Evolutionary conservation across 768 basidiomycete genomes (phyloP), one percentile per base, ranked within the genome.

Genomic region (Psilocybe cyanescens): DNA sequence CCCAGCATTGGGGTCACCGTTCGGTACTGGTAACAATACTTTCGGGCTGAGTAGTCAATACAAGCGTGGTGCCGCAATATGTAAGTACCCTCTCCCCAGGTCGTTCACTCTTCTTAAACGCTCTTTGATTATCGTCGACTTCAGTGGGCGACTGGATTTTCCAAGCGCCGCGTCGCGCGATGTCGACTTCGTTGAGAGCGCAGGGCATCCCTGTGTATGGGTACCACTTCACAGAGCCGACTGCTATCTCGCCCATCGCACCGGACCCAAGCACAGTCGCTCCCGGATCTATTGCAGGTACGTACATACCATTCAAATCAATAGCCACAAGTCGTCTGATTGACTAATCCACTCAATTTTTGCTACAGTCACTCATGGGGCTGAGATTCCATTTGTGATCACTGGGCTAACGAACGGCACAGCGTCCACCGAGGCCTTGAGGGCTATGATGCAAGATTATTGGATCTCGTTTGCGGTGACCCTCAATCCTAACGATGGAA

Each of bases 1-100:
- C 31, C 75, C 81, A 24, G 67, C 78, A 4, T 53, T 71, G 17
- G 82, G 82, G 2, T 76, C 79, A 1, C 82, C 82, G 0, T 83
- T 74, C 59, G 69, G 69, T 3, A 82, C 80, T 3, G 79, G 81
- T 2, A 72, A 76, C 56, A 62, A 78, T 30, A 77, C 77, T 1
- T 82, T 80, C 59, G 80, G 79, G 0, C 60, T 77, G 14, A 57
- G 59, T 12, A 29, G 45, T 14, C 52, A 65, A 17, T 78, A 65
- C 66, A 74, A 77, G 59, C 72, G 73, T 12, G 59, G 60, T 8
- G 55, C 75, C 0, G 63, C 71, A 0, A 60, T 78, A 8, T 30
- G 76, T 73, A 39, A 39, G 70, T 61, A 29, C 24, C 28, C 52
- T 50, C 19, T 28, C 24, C 0, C 24, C 0, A 24, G 24, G 24